A percentile compares a stretch with the other conserved stretches of the same genome.
These are phyloP conservation scores for Penicillium crustosum DNA, from an alignment of 2,329 filamentous ascomycete genomes.

Conservation along the genomic window DNA sequence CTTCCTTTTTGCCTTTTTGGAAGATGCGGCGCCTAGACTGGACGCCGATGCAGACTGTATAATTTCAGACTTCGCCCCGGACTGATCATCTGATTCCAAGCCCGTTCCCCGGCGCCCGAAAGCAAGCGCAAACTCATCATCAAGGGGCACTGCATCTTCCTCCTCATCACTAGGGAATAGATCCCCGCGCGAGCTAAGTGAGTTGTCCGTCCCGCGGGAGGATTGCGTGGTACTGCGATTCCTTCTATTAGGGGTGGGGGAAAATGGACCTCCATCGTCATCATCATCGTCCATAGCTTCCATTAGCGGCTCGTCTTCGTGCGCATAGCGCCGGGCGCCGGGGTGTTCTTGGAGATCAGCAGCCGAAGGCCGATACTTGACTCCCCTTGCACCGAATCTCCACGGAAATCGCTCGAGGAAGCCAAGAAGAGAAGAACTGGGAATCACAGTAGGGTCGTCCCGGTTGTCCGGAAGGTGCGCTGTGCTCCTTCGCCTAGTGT, in stretches of 20 bases:
- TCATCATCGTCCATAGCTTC: slow-evolving; percentile 59
- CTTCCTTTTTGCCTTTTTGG: slow-evolving; percentile 44
- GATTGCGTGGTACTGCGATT: slow-evolving; percentile 75
- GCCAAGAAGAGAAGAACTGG: slow-evolving; percentile 78
- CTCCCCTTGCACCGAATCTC: slow-evolving; percentile 72
- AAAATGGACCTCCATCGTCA: slow-evolving; percentile 33
- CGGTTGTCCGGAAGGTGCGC: slow-evolving; percentile 51
- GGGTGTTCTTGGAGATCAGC: slow-evolving; percentile 89
- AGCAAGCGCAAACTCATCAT: slow-evolving; percentile 86
- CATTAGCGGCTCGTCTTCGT: slow-evolving; percentile 71
- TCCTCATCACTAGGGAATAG: slow-evolving; percentile 90
- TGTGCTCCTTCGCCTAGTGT: slow-evolving; percentile 59
- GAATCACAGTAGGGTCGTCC: slow-evolving; percentile 81
- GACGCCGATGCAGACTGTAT: slow-evolving; percentile 47
- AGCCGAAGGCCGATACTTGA: slow-evolving; percentile 86
- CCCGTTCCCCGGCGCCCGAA: slow-evolving; percentile 68
- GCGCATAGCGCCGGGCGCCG: slow-evolving; percentile 48
- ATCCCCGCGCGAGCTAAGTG: slow-evolving; percentile 82
- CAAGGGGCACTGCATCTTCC: slow-evolving; percentile 87
- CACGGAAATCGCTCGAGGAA: slow-evolving; percentile 83
- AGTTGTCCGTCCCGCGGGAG: slow-evolving; percentile 80
- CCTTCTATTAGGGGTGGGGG: slow-evolving; percentile 23
- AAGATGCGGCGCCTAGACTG: slow-evolving; percentile 46
- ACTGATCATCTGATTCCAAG: slow-evolving; percentile 63
- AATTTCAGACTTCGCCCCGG: slow-evolving; percentile 60